Evolutionary conservation across 148 eudicot genomes (phyloP), one percentile per base, ranked within the genome.

Genomic region (Agrostemma githago): DNA sequence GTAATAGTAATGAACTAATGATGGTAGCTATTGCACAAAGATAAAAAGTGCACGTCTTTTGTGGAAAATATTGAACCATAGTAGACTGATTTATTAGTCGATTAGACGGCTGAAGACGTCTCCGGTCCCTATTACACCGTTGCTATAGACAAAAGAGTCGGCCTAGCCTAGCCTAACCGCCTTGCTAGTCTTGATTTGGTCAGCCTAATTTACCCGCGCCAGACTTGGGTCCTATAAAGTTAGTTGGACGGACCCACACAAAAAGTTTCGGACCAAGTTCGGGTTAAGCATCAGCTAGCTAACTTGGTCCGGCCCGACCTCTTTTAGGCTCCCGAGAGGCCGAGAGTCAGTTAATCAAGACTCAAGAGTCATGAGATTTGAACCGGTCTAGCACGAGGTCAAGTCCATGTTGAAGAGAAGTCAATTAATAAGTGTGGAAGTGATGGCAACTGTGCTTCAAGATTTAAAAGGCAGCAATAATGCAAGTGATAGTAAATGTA

Each of bases 11-110:
- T 26, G 1, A 26, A 26, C 34, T 26, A 43, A 43, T 5, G 46
- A 7, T 43, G 46, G 46, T 43, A 43, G 5, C 56, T 11, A 51
- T 51, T 2, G 66, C 51, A 53, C 57, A 65, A 78, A 62, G 48
- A 41, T 70, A 54, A 63, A 70, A 72, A 71, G 65, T 54, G 48
- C 39, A 12, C 10, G 67, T 70, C 75, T 54, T 34, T 54, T 66
- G 37, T 70, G 46, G 66, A 69, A 69, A 74, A 69, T 39, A 73
- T 60, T 69, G 62, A 61, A 62, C 48, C 48, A 17, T 63, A 63
- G 40, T 60, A 62, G 46, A 74, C 71, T 54, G 75, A 54, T 70
- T 12, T 72, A 12, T 34, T 71, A 37, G 38, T 66, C 11, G 51
- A 69, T 43, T 43, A 3, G 61, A 70, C 11, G 14, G 62, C 51